Evolutionary conservation across 2,329 filamentous ascomycete species (phyloP).

Genomic region (Neonectria faginata): DNA sequence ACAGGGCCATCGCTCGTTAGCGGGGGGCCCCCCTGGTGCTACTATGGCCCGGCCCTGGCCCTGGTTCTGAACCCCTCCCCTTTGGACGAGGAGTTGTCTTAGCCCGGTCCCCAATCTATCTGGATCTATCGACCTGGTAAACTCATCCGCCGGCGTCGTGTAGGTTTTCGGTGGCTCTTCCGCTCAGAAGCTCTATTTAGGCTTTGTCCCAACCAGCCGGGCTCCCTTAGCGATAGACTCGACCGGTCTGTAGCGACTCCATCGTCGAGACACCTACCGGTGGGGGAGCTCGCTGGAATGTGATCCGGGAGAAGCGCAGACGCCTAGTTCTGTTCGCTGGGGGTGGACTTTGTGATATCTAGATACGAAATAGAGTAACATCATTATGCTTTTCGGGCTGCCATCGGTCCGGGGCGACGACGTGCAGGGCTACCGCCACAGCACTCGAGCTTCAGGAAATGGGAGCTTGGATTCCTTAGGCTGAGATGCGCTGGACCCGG

Average conservation of each 20-base stretch:
- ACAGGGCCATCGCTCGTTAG: constrained; percentile 20
- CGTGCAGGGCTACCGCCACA: not conserved
- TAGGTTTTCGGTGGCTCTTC: not conserved
- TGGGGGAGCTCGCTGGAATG: not conserved
- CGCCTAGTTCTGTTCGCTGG: not conserved
- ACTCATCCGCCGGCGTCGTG: not conserved
- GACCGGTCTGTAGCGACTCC: not conserved
- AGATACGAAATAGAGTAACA: not conserved
- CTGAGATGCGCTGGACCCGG: not conserved
- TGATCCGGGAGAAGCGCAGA: not conserved
- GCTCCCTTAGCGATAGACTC: not conserved
- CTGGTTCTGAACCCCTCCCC: not conserved
- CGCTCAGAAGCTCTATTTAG: not conserved
- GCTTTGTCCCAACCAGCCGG: not conserved
- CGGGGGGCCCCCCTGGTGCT: not conserved
- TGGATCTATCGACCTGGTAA: not conserved
- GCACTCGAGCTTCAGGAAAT: not conserved
- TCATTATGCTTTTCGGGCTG: not conserved
- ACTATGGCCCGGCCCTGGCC: not conserved
- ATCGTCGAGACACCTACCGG: not conserved
- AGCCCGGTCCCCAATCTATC: not conserved
- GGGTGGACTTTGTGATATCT: not conserved
- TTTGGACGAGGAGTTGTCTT: not conserved
- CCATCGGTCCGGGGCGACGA: not conserved
- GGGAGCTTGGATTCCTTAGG: not conserved